Percentiles rank a stretch among this genome's conserved stretches.
Conservation (phyloP, 345 rosid species). For the Arabidopsis thaliana region DNA sequence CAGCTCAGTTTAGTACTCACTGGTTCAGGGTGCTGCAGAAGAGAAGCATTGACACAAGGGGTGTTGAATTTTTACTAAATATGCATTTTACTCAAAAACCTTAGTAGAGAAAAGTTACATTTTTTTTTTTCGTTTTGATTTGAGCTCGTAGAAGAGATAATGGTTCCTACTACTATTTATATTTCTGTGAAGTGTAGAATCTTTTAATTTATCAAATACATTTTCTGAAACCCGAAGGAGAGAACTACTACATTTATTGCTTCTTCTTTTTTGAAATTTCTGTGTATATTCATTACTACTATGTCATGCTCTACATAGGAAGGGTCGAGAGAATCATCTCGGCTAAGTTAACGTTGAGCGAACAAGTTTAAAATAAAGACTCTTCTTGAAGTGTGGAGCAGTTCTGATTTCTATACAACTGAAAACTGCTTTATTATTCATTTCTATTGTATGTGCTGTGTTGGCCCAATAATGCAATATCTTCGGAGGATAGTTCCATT, state of each 20-base stretch:
- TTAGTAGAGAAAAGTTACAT: slow-evolving; percentile 40
- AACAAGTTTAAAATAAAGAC: slow-evolving; percentile 24
- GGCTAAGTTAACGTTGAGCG: not conserved
- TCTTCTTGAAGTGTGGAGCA: slow-evolving; percentile 15
- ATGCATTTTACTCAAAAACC: slow-evolving; percentile 40
- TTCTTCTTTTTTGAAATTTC: not conserved
- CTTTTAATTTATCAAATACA: slow-evolving; percentile 33
- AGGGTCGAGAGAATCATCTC: not conserved
- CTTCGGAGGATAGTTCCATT: slow-evolving; percentile 65
- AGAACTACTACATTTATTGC: not conserved
- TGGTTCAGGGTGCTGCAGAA: slow-evolving; percentile 24
- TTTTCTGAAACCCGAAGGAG: slow-evolving; percentile 14
- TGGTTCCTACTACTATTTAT: slow-evolving; percentile 37
- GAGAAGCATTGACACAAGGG: slow-evolving; percentile 16
- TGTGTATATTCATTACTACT: not conserved
- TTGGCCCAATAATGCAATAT: slow-evolving; percentile 62
- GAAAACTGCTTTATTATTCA: slow-evolving; percentile 17
- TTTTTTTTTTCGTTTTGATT: slow-evolving; percentile 32
- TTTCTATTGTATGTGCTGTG: slow-evolving; percentile 47
- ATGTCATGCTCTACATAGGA: slow-evolving; percentile 6
- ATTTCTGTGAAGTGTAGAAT: slow-evolving; percentile 35
- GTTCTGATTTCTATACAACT: slow-evolving; percentile 31
- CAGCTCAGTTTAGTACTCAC: slow-evolving; percentile 10
- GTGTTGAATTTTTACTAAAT: slow-evolving; percentile 38
- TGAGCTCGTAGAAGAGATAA: slow-evolving; percentile 35